These are phyloP conservation scores for Crithidia sp. DNA, from an alignment of 208 protist genomes.

Conservation along the genomic window DNA sequence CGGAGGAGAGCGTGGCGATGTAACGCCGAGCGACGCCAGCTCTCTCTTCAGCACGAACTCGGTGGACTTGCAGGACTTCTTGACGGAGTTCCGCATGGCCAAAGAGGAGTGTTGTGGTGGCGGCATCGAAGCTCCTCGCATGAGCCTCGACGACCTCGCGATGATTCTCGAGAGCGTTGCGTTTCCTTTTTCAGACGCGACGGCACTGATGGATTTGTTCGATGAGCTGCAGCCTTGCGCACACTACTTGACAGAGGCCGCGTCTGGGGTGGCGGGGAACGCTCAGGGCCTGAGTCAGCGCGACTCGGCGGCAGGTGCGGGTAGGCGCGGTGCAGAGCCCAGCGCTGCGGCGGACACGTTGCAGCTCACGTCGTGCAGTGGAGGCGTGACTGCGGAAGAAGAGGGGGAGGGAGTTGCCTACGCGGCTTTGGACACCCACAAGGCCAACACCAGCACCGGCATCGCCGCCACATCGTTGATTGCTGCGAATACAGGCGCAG, in stretches of 20 bases:
- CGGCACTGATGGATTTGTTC: conserved; percentile 69
- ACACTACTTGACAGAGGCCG: conserved; percentile 6
- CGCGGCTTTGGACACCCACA: too few species aligned
- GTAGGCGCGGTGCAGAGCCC: too few species aligned
- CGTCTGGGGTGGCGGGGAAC: neutral
- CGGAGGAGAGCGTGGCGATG: conserved; percentile 28
- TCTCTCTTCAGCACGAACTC: conserved; percentile 63
- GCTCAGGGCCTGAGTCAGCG: neutral
- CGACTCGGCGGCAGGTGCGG: neutral
- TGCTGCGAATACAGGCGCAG: too few species aligned
- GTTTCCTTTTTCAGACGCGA: conserved; percentile 56
- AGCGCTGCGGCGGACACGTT: too few species aligned
- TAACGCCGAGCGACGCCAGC: conserved; percentile 51
- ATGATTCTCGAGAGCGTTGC: conserved; percentile 61
- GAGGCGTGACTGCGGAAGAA: too few species aligned
- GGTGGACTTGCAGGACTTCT: conserved; percentile 71
- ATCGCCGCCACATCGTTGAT: too few species aligned
- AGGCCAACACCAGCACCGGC: too few species aligned
- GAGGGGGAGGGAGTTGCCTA: too few species aligned
- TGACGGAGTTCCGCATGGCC: conserved; percentile 67
- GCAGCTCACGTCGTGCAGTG: too few species aligned
- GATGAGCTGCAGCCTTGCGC: conserved; percentile 58
- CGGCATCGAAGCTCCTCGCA: conserved; percentile 20
- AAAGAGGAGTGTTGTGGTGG: conserved; percentile 61
- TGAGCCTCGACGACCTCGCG: conserved; percentile 64